Conservation (phyloP, 192 early-diverging fungal species). For the Coemansia sp. region DNA sequence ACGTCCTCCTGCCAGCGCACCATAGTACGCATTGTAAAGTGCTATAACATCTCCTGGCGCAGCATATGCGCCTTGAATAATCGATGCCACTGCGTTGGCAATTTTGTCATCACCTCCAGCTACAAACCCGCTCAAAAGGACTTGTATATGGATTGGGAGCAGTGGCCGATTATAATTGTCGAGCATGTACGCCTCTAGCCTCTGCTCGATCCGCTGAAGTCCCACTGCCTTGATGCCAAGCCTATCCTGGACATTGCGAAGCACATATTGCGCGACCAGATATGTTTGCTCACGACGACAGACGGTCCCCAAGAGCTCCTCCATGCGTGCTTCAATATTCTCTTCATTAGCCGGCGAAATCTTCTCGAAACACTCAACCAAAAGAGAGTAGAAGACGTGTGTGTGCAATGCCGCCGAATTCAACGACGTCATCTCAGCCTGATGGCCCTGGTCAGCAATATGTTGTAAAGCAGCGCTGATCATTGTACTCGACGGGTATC, state of each 20-base stretch:
- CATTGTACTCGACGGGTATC: constrained; percentile 61
- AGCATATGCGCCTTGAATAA: constrained; percentile 43
- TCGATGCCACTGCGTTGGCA: constrained; percentile 33
- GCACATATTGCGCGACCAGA: constrained; percentile 39
- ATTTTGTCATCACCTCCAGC: constrained; percentile 35
- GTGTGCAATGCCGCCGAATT: constrained; percentile 67
- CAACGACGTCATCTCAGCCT: constrained; percentile 64
- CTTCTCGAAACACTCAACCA: constrained; percentile 62
- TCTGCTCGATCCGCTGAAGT: constrained; percentile 32
- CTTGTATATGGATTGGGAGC: constrained; percentile 38
- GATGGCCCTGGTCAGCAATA: constrained; percentile 64
- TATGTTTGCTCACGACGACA: constrained; percentile 48
- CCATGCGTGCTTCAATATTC: constrained; percentile 56
- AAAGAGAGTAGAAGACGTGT: constrained; percentile 63
- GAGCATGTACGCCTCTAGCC: constrained; percentile 45
- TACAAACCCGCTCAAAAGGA: constrained; percentile 29
- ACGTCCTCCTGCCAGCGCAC: constrained; percentile 7
- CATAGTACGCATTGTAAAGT: constrained; percentile 40
- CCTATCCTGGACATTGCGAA: constrained; percentile 21
- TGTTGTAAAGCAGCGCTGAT: constrained; percentile 64
- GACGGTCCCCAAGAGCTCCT: constrained; percentile 50
- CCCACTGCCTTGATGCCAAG: constrained; percentile 23
- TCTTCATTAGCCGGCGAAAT: constrained; percentile 60
- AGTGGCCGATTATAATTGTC: constrained; percentile 37
- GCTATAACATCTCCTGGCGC: constrained; percentile 37